Evolutionary conservation across 495 filamentous ascomycete species (phyloP).

Genomic region (Penicillium malachiteum): DNA sequence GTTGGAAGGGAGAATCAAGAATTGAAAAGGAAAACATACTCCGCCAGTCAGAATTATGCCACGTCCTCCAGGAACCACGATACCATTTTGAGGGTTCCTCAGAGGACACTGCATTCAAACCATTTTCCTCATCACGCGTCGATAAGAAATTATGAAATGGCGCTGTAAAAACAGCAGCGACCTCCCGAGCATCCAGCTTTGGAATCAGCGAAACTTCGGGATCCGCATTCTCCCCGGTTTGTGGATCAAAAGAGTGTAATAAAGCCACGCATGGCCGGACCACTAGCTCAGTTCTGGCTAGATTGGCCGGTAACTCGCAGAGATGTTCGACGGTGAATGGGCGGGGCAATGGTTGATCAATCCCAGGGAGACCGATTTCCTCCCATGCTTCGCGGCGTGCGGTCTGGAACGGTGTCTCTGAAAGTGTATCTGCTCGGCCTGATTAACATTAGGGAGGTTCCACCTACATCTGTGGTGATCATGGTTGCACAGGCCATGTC

Average conservation of each 20-base stretch:
- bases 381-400: slow-evolving; percentile 86
- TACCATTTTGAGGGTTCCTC: slow-evolving; percentile 51
- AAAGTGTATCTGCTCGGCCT: slow-evolving; percentile 50
- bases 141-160: slow-evolving; percentile 73
- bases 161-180: slow-evolving; percentile 86
- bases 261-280: slow-evolving; percentile 86
- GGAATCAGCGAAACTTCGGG: slow-evolving; percentile 75
- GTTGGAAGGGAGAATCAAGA: neutral
- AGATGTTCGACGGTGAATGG: slow-evolving; percentile 82
- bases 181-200: slow-evolving; percentile 76
- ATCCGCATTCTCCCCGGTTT: slow-evolving; percentile 36
- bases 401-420: slow-evolving; percentile 64
- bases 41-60: slow-evolving; percentile 68
- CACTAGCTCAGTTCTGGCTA: slow-evolving; percentile 77
- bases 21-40: slow-evolving; percentile 28
- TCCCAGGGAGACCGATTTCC: slow-evolving; percentile 81
- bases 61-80: slow-evolving; percentile 50
- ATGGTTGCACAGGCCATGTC: too few species aligned
- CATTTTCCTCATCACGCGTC: slow-evolving; percentile 40
- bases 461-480: neutral
- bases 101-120: neutral
- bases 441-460: neutral
- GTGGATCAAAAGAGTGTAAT: slow-evolving; percentile 58
- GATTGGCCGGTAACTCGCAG: slow-evolving; percentile 74
- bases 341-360: slow-evolving; percentile 57